Conservation (phyloP, 805 yeast genomes). For the Maudiozyma bulderi region DNA sequence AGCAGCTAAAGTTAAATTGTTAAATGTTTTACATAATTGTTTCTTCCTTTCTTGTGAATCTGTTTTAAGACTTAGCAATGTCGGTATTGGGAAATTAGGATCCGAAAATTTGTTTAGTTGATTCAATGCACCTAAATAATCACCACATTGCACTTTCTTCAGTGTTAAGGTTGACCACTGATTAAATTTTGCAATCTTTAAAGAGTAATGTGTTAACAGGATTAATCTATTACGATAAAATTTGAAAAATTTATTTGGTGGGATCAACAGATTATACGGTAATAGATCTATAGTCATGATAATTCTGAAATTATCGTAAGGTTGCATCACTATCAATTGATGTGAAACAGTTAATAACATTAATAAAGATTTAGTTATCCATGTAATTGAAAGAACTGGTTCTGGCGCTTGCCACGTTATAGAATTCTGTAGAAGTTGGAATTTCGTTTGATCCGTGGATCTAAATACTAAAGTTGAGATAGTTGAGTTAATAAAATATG, state of each 20-base stretch:
- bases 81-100: slow-evolving; percentile 10
- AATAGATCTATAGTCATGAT: slow-evolving; percentile 18
- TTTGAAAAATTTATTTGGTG: slow-evolving; percentile 18
- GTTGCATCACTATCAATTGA: slow-evolving; percentile 16
- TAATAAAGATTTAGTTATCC: slow-evolving; percentile 17
- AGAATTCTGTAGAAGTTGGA: slow-evolving; percentile 2
- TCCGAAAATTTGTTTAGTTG: slow-evolving; percentile 14
- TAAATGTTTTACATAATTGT: slow-evolving; percentile 24
- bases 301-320: slow-evolving; percentile 5
- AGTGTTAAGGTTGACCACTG: slow-evolving; percentile 28
- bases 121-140: slow-evolving; percentile 21
- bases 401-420: slow-evolving; percentile 6
- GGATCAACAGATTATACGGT: slow-evolving; percentile 19
- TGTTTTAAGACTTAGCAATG: slow-evolving; percentile 11
- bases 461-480: slow-evolving; percentile 6
- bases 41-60: slow-evolving; percentile 9
- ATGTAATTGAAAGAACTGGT: slow-evolving; percentile 14
- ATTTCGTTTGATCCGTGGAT: neutral
- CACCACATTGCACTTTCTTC: slow-evolving; percentile 22
- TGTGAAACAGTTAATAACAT: slow-evolving; percentile 22
- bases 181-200: slow-evolving; percentile 21
- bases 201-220: slow-evolving; percentile 18
- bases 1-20: slow-evolving; percentile 24
- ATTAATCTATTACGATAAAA: slow-evolving; percentile 13
- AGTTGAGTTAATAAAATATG: slow-evolving; percentile 12